Evolutionary conservation across 2,329 filamentous ascomycete genomes (phyloP), one percentile per base, ranked within the genome.

Genomic region (Pseudocercospora crystallina): DNA sequence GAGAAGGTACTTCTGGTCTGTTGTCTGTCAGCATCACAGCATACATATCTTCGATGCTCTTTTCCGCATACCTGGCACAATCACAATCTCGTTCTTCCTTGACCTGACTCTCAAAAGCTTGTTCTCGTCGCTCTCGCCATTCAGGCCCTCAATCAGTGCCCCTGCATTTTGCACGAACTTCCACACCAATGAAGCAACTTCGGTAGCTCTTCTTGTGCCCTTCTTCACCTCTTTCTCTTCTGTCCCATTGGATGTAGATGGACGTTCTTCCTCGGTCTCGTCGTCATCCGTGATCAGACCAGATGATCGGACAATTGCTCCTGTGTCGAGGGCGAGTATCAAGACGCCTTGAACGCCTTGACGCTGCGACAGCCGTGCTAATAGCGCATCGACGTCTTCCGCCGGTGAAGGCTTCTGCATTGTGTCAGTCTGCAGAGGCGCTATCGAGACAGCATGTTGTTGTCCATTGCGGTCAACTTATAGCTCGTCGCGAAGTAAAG

Each of bases 41-140:
- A 10, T 12, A 14, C 3, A 14, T 17, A 36, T 17, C 31, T 33
- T 31, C 17, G 17, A 8, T 36, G n/a, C 17, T 32, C 14, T 15
- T 8, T 43, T 20, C 36, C 13, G 51, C 69, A 40, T 67, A 78
- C 76, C 76, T 46, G 87, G 88, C 14, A 92, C 86, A 64, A 94
- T 89, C 52, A 94, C 86, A 56, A 94, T 73, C 69, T 95, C 89
- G 61, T 90, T 87, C 69, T 88, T 90, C 75, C 85, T 90, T n/a
- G 88, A 92, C 58, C 89, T 80, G 58, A 95, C 67, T 56, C 88
- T 79, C 44, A 94, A 71, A 41, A 94, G 75, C 71, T 85, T 90
- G 56, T 91, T 71, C 66, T 91, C 88, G 63, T 94, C 89, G 79
- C 86, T 83, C 73, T 90, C 86, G 30, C 79, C 77, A 64, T 91